Conservation (phyloP, 495 filamentous ascomycete genomes). For the Penicillium bialowiezense region DNA sequence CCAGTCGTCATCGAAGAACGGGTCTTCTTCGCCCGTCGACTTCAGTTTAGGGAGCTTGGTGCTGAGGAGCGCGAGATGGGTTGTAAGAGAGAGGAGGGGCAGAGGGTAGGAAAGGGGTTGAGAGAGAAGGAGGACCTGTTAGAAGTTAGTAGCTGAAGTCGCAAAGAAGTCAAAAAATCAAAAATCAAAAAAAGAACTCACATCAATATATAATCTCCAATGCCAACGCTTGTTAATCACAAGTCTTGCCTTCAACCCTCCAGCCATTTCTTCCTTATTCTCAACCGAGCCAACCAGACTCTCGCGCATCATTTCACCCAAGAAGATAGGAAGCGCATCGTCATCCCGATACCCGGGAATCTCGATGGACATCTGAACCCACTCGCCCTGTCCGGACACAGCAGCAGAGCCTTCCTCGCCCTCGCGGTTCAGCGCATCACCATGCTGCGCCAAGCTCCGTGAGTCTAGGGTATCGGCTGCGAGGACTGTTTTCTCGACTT, state of each 20-base stretch:
- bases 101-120: slow-evolving; percentile 88
- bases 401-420: slow-evolving; percentile 28
- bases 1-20: slow-evolving; percentile 99
- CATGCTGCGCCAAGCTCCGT: slow-evolving; percentile 25
- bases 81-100: slow-evolving; percentile 87
- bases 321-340: slow-evolving; percentile 82
- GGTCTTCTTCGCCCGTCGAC: slow-evolving; percentile 88
- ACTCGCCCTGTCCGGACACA: slow-evolving; percentile 47
- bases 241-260: slow-evolving; percentile 65
- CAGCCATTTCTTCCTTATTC: slow-evolving; percentile 40
- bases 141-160: background rate
- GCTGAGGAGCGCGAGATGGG: slow-evolving; percentile 89
- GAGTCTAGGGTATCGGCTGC: slow-evolving; percentile 31
- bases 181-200: slow-evolving; percentile 44
- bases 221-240: slow-evolving; percentile 87
- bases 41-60: slow-evolving; percentile 80
- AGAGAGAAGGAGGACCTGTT: slow-evolving; percentile 86
- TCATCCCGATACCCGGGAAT: slow-evolving; percentile 87
- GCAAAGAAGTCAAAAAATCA: background rate
- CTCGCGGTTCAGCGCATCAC: slow-evolving; percentile 26
- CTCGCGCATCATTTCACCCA: slow-evolving; percentile 85
- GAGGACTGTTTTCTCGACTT: slow-evolving; percentile 69
- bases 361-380: slow-evolving; percentile 83
- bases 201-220: slow-evolving; percentile 95
- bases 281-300: slow-evolving; percentile 62